Evolutionary conservation across 2,329 filamentous ascomycete genomes (phyloP), one percentile per base, ranked within the genome.

Genomic region (Macrophomina tecta): DNA sequence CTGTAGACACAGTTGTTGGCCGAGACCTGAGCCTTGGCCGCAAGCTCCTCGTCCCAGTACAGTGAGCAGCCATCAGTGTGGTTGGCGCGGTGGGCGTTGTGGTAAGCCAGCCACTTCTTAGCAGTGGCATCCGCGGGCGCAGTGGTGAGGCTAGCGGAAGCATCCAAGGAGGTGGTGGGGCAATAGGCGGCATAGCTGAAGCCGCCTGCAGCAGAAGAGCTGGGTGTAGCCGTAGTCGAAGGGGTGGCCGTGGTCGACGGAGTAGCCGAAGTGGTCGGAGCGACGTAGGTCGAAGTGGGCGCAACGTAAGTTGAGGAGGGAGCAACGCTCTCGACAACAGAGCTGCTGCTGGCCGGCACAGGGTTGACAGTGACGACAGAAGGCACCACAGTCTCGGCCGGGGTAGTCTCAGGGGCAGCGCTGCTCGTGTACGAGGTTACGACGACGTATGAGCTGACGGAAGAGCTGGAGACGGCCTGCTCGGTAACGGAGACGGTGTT

Each of bases 1-100:
- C 81, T 84, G 72, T 94, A 94, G 49, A 85, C 82, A 79, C 93
- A 97, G 40, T 77, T 84, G 36, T 84, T 74, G 68, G 92, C 93
- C 64, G 89, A 87, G 66, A 81, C 80, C 58, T 82, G 70, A 49
- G 93, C 93, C 68, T 86, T 91, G 65, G 77, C 75, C 65, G 88
- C 90, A 65, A 93, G 86, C 51, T 81, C 81, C 8, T 81, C 75
- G 72, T 89, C 85, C 91, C 92, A 98, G 61, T 74, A 76, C 53
- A 97, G 52, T 82, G 85, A 28, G 80, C 75, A 42, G 88, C 60
- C 46, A 28, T 66, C 88, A 18, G 90, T 90, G 85, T 97, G 93
- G 83, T 95, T 96, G 75, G 84, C 78, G 70, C 95, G 94, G 81
- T 95, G 92, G 64, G 90, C 74, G 82, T 97, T 97, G 89, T 98